Percentiles rank a stretch among this genome's conserved stretches.
Conservation (phyloP, 805 yeast genomes). For the Pichia nanzhaoensis region DNA sequence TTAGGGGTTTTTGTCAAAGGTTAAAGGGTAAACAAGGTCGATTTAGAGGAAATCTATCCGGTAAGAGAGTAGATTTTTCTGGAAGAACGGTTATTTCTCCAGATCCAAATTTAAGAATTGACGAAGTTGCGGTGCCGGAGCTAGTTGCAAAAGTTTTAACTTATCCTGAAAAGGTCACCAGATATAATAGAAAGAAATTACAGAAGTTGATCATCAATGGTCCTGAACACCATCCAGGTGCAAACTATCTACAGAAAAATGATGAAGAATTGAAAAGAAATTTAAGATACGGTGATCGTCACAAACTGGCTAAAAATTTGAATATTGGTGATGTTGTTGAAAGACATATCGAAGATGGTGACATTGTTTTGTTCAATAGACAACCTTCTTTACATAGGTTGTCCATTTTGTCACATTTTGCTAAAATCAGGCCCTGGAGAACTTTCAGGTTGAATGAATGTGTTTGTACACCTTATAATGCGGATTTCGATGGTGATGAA, state of each 20-base stretch:
- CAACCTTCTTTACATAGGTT: conserved; percentile 96
- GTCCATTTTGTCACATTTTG: conserved; percentile 91
- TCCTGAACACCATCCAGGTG: conserved; percentile 91
- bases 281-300: conserved; percentile 80
- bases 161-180: conserved; percentile 89
- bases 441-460: conserved; percentile 95
- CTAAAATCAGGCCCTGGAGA: conserved; percentile 96
- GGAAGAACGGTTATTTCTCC: conserved; percentile 98
- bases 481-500: conserved; percentile 99
- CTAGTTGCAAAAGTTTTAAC: conserved; percentile 93
- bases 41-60: conserved; percentile 95
- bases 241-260: conserved; percentile 79
- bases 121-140: conserved; percentile 98
- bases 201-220: conserved; percentile 74
- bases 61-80: conserved; percentile 97
- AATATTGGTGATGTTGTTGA: conserved; percentile 90
- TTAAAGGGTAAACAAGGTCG: conserved; percentile 98
- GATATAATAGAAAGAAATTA: conserved; percentile 76
- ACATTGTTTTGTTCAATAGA: conserved; percentile 89
- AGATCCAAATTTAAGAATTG: conserved; percentile 90
- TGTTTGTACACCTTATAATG: conserved; percentile 98
- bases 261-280: conserved; percentile 84
- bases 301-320: conserved; percentile 66
- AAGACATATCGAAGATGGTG: conserved; percentile 96
- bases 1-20: conserved; percentile 94